These are phyloP conservation scores for Phycomyces blakesleeanus DNA, from an alignment of 192 early-diverging fungal species.

Conservation along the genomic window DNA sequence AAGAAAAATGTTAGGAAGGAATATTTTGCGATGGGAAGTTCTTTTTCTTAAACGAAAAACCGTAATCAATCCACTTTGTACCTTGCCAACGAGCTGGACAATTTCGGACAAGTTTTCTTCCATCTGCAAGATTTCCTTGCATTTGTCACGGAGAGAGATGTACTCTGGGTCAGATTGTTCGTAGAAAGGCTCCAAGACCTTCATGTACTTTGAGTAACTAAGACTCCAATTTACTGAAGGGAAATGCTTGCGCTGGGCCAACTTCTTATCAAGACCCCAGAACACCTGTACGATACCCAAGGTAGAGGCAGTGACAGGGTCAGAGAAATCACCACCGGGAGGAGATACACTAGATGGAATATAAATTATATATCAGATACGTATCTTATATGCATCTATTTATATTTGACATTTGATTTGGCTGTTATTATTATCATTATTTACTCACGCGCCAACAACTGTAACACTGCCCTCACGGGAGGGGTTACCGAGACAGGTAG, in stretches of 20 bases:
- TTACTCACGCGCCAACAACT: conserved; percentile 82
- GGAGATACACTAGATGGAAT: conserved; percentile 79
- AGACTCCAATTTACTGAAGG: conserved; percentile 99
- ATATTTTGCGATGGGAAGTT: too few relatives aligned
- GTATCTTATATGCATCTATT: too few relatives aligned
- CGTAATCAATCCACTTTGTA: too few relatives aligned
- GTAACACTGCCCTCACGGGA: conserved; percentile 89
- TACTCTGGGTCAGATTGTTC: conserved; percentile 95
- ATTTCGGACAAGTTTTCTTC: conserved; percentile 99
- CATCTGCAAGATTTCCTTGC: conserved; percentile 96
- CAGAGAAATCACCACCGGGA: conserved; percentile 99
- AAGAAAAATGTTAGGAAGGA: too few relatives aligned
- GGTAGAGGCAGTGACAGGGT: conserved; percentile 96
- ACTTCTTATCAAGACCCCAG: conserved; percentile 99
- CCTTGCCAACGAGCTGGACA: conserved; percentile 99
- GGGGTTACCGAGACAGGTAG: conserved; percentile 94
- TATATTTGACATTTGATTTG: too few relatives aligned
- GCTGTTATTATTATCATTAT: too few relatives aligned
- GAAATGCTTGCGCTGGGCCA: conserved; percentile 99
- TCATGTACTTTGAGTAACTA: conserved; percentile 97
- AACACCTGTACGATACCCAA: conserved; percentile 99
- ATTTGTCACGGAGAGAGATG: conserved; percentile 83
- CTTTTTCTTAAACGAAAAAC: too few relatives aligned
- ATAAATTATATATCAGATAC: too few relatives aligned
- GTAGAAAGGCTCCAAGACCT: conserved; percentile 94